Evolutionary conservation across 176 grass and related monocot species (phyloP).

Genomic region (Triticum aestivum): IWGSC_CS_RefSeq_v2.1 NC_057803.1:516997322-516997821

Average conservation of each 20-base stretch:
- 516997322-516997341: constrained; percentile 20
- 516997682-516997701: neutral
- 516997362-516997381: constrained; percentile 4
- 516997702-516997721: neutral
- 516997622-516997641: neutral
- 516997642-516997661: neutral
- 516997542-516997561: neutral
- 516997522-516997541: neutral
- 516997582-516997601: neutral
- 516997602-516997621: neutral
- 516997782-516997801: too few species aligned
- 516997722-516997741: neutral
- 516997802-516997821: neutral
- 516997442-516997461: neutral
- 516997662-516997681: neutral
- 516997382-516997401: constrained; percentile 6
- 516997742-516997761: neutral
- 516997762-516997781: too few species aligned
- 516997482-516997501: neutral
- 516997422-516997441: neutral
- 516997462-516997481: neutral
- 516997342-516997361: constrained; percentile 28
- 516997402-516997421: constrained; percentile 10
- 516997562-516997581: neutral
- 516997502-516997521: neutral